phyloP scores from a whole-genome alignment of 2,329 filamentous ascomycete genomes.

The Byssochlamys sp. region DNA sequence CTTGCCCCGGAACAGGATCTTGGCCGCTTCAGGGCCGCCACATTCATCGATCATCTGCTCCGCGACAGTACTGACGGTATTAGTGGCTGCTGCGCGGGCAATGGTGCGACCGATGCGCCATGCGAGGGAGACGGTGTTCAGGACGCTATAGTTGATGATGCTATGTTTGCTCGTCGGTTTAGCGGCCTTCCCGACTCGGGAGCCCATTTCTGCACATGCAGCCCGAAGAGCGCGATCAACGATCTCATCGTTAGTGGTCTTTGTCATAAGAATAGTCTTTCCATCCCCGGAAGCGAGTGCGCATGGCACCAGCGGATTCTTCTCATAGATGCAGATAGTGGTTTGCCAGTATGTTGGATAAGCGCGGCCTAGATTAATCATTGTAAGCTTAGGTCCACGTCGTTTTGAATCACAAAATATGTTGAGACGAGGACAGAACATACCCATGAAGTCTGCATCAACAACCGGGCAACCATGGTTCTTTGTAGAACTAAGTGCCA shows the following conservation, averaged over 20 bases:
- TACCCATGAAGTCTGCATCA: slow-evolving; percentile 36
- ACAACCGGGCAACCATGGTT: slow-evolving; percentile 42
- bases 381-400: slow-evolving; percentile 1
- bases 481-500: slow-evolving; percentile 47
- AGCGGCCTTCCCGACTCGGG: slow-evolving; percentile 31
- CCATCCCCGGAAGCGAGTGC: slow-evolving; percentile 36
- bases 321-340: slow-evolving; percentile 33
- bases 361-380: slow-evolving; percentile 23
- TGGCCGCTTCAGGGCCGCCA: slow-evolving; percentile 45
- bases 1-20: slow-evolving; percentile 55
- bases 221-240: slow-evolving; percentile 36
- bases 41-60: slow-evolving; percentile 47
- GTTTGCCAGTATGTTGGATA: slow-evolving; percentile 39
- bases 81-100: slow-evolving; percentile 40
- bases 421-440: slow-evolving; percentile 3
- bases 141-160: slow-evolving; percentile 27
- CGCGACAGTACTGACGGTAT: slow-evolving; percentile 22
- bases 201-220: slow-evolving; percentile 34
- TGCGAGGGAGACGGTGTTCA: slow-evolving; percentile 35
- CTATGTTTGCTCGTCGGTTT: slow-evolving; percentile 31
- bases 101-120: slow-evolving; percentile 53
- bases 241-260: slow-evolving; percentile 24
- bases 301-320: slow-evolving; percentile 31
- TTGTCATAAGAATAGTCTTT: slow-evolving; percentile 36
- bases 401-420: background rate